phyloP scores from a whole-genome alignment of 1,284 basidiomycete species.

The Cerioporus squamosus region DNA sequence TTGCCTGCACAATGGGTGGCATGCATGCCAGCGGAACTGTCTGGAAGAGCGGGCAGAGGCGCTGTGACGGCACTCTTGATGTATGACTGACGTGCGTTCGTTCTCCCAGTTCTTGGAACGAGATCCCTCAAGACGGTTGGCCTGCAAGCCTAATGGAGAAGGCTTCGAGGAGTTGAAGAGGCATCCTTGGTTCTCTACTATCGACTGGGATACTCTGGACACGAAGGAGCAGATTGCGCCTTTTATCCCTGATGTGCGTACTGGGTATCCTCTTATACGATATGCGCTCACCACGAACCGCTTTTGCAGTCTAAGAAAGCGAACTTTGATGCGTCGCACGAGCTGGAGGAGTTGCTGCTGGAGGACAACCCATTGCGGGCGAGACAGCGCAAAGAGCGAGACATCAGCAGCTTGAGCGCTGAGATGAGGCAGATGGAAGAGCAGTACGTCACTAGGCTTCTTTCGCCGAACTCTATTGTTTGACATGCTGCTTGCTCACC shows the following conservation, averaged over 20 bases:
- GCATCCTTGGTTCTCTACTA: conserved; percentile 86
- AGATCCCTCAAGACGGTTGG: conserved; percentile 81
- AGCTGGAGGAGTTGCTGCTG: conserved; percentile 92
- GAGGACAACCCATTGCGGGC: conserved; percentile 98
- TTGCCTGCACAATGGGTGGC: neutral
- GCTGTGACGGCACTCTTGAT: neutral
- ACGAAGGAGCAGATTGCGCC: conserved; percentile 82
- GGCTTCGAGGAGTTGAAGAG: conserved; percentile 78
- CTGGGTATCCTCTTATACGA: neutral
- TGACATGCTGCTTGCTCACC: conserved; percentile 1
- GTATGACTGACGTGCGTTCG: conserved; percentile 8
- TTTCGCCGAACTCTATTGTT: neutral
- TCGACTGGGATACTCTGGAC: conserved; percentile 89
- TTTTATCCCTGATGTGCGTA: conserved; percentile 89
- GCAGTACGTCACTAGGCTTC: conserved; percentile 64
- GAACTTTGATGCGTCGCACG: conserved; percentile 99
- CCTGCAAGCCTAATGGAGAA: conserved; percentile 80
- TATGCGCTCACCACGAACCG: neutral
- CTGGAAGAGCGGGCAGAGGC: neutral
- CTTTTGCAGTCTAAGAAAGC: conserved; percentile 86
- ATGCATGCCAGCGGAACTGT: neutral
- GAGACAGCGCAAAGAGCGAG: conserved; percentile 89
- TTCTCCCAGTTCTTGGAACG: conserved; percentile 79
- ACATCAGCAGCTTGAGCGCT: conserved; percentile 76
- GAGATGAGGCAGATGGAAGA: conserved; percentile 99